These are phyloP conservation scores for Linnemannia hyalina DNA, from an alignment of 192 early-diverging fungal species.

Conservation along the genomic window DNA sequence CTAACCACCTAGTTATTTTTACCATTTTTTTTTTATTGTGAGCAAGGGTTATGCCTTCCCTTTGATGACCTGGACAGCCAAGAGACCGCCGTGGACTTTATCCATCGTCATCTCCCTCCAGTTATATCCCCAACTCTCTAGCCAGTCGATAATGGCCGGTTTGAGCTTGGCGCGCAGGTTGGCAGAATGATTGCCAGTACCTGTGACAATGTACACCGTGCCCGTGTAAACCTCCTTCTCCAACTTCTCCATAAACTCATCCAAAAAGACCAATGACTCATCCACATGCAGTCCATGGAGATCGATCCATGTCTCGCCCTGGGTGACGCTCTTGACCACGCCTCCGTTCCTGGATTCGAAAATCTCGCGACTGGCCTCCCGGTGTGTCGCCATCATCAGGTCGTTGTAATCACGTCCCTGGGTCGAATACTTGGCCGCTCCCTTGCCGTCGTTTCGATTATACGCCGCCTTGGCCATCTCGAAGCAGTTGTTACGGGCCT, in stretches of 20 bases:
- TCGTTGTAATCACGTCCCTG: constrained; percentile 63
- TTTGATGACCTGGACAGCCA: constrained; percentile 49
- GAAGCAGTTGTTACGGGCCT: constrained; percentile 63
- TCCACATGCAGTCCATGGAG: constrained; percentile 67
- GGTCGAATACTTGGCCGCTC: constrained; percentile 55
- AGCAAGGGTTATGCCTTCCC: constrained; percentile 34
- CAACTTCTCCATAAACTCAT: constrained; percentile 58
- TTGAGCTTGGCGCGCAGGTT: constrained; percentile 39
- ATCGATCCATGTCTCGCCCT: constrained; percentile 64
- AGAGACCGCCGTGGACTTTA: constrained; percentile 43
- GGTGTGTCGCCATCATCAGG: constrained; percentile 62
- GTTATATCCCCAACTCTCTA: constrained; percentile 51
- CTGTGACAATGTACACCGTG: constrained; percentile 65
- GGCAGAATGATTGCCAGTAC: constrained; percentile 61
- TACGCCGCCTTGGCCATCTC: constrained; percentile 60
- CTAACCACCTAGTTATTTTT: constrained; percentile 13
- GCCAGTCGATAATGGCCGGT: constrained; percentile 54
- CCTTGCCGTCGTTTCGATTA: constrained; percentile 58
- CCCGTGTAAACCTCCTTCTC: constrained; percentile 55
- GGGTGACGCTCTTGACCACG: constrained; percentile 27
- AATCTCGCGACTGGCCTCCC: constrained; percentile 61
- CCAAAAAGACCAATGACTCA: constrained; percentile 59
- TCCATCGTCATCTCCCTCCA: constrained; percentile 55
- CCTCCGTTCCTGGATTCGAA: constrained; percentile 59
- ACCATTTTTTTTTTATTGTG: constrained; percentile 8